Evolutionary conservation across 2,329 filamentous ascomycete genomes (phyloP).

Genomic region (Claviceps maximensis): DNA sequence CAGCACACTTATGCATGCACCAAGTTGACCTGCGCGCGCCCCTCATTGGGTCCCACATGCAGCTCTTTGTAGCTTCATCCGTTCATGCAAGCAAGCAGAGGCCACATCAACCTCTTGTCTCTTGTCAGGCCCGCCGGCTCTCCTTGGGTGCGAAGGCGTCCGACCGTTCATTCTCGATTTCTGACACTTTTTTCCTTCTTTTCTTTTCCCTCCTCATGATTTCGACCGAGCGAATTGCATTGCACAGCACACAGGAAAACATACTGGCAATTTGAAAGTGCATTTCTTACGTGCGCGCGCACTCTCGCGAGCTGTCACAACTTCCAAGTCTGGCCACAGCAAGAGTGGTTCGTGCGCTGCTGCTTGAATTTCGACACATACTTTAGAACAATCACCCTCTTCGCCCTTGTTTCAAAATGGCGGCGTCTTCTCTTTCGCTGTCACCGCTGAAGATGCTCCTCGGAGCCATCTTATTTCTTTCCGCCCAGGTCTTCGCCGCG

Average conservation of each 20-base stretch:
- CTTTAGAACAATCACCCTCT: no score
- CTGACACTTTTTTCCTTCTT: constrained; percentile 1
- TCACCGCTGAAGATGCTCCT: constrained; percentile 27
- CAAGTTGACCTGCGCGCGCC: no score
- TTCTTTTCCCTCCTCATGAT: background rate
- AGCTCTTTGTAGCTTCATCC: background rate
- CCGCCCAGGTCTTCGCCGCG: constrained; percentile 35
- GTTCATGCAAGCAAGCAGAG: constrained; percentile 8
- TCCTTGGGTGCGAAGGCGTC: background rate
- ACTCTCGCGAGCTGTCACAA: background rate
- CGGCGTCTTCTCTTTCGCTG: constrained; percentile 20
- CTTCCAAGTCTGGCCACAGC: background rate
- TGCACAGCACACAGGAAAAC: background rate
- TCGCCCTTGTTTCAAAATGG: no score
- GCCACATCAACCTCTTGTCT: constrained; percentile 21
- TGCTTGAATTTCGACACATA: background rate
- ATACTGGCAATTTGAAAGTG: background rate
- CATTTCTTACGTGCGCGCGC: background rate
- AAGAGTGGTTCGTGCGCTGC: background rate
- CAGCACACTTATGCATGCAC: background rate
- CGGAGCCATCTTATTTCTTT: constrained; percentile 23
- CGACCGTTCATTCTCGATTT: background rate
- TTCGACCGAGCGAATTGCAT: background rate
- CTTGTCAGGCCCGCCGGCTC: background rate
- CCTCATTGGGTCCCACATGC: no score